Conservation (phyloP, 2,329 filamentous ascomycete species). For the Myriosclerotinia duriaeana region DNA sequence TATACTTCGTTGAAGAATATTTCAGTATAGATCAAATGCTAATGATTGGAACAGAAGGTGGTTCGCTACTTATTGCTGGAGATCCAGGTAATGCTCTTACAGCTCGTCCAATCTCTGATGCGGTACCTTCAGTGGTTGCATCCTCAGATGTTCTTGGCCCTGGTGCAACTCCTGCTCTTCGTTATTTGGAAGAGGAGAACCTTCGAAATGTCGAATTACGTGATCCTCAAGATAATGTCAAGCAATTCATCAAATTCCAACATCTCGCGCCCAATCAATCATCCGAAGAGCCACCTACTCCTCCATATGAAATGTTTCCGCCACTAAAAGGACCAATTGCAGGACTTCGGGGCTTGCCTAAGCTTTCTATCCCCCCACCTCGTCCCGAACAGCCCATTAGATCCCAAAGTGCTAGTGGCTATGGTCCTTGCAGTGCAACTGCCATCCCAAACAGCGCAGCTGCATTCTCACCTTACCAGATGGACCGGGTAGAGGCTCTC, state of each 20-base stretch:
- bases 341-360: conserved; percentile 59
- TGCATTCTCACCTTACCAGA: conserved; percentile 51
- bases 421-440: conserved; percentile 21
- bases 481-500: conserved; percentile 52
- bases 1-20: neutral
- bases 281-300: conserved; percentile 63
- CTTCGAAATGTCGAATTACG: conserved; percentile 68
- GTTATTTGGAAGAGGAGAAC: conserved; percentile 70
- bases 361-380: conserved; percentile 56
- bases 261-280: conserved; percentile 52
- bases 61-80: conserved; percentile 73
- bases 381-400: conserved; percentile 38
- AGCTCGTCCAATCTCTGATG: conserved; percentile 69
- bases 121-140: conserved; percentile 78
- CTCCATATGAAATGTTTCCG: conserved; percentile 65
- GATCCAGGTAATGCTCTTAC: conserved; percentile 76
- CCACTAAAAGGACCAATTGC: conserved; percentile 48
- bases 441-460: conserved; percentile 24
- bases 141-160: conserved; percentile 88
- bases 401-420: conserved; percentile 36
- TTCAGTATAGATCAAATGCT: neutral
- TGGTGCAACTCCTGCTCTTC: conserved; percentile 60
- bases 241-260: conserved; percentile 87
- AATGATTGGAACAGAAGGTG: conserved; percentile 43
- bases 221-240: conserved; percentile 89